A percentile compares a stretch with the other conserved stretches of the same genome.
These are phyloP conservation scores for Trichosporon inkin DNA, from an alignment of 1,284 basidiomycete genomes.

Conservation along the genomic window DNA sequence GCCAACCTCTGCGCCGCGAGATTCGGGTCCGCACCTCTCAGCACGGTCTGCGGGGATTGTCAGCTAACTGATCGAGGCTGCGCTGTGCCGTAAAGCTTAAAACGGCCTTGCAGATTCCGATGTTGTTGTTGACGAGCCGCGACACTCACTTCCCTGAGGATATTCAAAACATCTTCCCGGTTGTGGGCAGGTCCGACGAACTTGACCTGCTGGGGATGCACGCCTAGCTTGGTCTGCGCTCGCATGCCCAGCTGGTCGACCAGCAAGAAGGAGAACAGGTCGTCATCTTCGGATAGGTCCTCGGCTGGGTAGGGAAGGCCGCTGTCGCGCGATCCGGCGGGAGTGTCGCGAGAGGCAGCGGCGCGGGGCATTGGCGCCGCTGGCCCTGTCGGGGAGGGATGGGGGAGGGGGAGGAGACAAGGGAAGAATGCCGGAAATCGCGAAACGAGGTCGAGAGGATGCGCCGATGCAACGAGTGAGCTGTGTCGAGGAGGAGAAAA, in stretches of 20 bases:
- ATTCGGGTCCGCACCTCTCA: background rate
- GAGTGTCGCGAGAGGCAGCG: slow-evolving; percentile 13
- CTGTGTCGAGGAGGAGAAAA: background rate
- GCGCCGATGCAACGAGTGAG: background rate
- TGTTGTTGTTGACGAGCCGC: slow-evolving; percentile 10
- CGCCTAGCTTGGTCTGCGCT: slow-evolving; percentile 42
- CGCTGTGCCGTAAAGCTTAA: background rate
- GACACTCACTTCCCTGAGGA: slow-evolving; percentile 35
- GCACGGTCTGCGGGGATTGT: slow-evolving; percentile 3
- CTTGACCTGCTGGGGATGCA: slow-evolving; percentile 47
- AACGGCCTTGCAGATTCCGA: slow-evolving; percentile 1
- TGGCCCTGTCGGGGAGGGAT: slow-evolving; percentile 6
- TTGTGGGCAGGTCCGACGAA: slow-evolving; percentile 42
- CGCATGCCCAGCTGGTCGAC: slow-evolving; percentile 47
- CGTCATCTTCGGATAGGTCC: slow-evolving; percentile 48
- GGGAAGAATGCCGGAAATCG: background rate
- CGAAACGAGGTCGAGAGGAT: background rate
- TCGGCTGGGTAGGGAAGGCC: slow-evolving; percentile 40
- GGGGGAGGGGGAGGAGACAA: background rate
- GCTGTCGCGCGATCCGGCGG: slow-evolving; percentile 12
- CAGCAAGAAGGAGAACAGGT: slow-evolving; percentile 47
- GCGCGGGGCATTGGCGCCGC: slow-evolving; percentile 8
- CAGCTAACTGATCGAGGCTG: background rate
- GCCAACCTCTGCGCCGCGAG: background rate
- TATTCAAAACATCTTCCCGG: slow-evolving; percentile 36